Conservation (phyloP, 257 asterid genomes). For the Hygrophila difformis region DNA sequence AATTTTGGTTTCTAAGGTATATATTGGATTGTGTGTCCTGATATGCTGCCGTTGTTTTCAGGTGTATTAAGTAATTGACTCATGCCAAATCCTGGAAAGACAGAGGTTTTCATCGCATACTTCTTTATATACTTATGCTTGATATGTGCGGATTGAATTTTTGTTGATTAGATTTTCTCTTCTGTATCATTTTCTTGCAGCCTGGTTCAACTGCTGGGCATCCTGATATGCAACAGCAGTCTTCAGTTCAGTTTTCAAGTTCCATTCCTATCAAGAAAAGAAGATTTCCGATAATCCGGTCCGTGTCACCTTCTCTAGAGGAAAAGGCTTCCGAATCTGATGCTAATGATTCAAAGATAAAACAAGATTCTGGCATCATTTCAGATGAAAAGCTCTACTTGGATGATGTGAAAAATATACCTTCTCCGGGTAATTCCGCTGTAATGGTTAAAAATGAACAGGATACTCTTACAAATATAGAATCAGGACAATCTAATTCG, state of each 20-base stretch:
- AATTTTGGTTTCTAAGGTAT: too few species aligned
- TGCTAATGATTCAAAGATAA: conserved; percentile 23
- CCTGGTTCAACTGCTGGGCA: conserved; percentile 34
- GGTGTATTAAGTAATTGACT: conserved; percentile 16
- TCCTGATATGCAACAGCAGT: conserved; percentile 26
- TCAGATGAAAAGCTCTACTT: conserved; percentile 18
- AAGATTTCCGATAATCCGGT: conserved; percentile 40
- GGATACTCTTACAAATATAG: conserved; percentile 6
- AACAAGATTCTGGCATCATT: conserved; percentile 20
- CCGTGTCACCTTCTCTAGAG: conserved; percentile 41
- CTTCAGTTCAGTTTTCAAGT: conserved; percentile 34
- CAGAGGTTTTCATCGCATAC: conserved; percentile 40
- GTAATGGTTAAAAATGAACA: conserved; percentile 23
- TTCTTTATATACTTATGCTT: conserved; percentile 6
- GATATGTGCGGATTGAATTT: conserved; percentile 3
- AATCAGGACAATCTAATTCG: conserved; percentile 12
- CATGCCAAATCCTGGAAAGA: conserved; percentile 44
- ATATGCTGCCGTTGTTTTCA: conserved; percentile 17
- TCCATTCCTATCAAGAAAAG: conserved; percentile 84
- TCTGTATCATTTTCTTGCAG: conserved; percentile 27
- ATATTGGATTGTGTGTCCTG: background rate
- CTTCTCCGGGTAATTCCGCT: conserved; percentile 25
- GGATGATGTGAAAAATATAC: conserved; percentile 10
- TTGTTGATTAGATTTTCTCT: conserved; percentile 6
- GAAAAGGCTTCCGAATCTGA: conserved; percentile 20